Evolutionary conservation across 139 green algal genomes (phyloP).

Genomic region (Pleodorina starrii): DNA sequence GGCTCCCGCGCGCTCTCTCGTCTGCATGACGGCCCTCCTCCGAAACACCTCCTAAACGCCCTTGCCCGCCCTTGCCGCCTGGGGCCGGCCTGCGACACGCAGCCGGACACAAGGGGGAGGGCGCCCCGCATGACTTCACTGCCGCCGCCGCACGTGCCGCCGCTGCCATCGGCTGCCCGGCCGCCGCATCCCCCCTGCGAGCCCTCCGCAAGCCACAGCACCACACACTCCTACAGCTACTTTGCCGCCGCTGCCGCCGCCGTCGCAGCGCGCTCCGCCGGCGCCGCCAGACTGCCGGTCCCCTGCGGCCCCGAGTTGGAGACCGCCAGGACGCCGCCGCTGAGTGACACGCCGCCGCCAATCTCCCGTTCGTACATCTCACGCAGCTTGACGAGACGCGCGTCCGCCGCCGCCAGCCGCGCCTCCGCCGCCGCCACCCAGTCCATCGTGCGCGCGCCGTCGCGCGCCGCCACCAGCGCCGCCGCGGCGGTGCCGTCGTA

Average conservation of each 20-base stretch:
- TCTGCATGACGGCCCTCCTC: too few species aligned
- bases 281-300: slow-evolving; percentile 6
- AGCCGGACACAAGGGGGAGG: too few species aligned
- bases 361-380: slow-evolving; percentile 51
- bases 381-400: slow-evolving; percentile 33
- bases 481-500: slow-evolving; percentile 49
- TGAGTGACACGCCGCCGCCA: slow-evolving; percentile 6
- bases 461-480: not conserved
- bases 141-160: too few species aligned
- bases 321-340: slow-evolving; percentile 25
- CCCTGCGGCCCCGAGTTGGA: slow-evolving; percentile 20
- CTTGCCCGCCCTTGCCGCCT: too few species aligned
- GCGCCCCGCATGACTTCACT: too few species aligned
- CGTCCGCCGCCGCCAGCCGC: slow-evolving; percentile 2
- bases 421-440: slow-evolving; percentile 8
- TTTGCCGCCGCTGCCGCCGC: not conserved
- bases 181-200: too few species aligned
- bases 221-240: too few species aligned
- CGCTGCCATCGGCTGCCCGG: too few species aligned
- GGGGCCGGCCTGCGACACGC: too few species aligned
- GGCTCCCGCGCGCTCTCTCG: too few species aligned
- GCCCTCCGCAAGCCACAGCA: too few species aligned
- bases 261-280: not conserved
- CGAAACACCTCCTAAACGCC: too few species aligned
- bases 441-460: not conserved